phyloP scores from a whole-genome alignment of 148 eudicot species.

The Rhododendron molle region DNA sequence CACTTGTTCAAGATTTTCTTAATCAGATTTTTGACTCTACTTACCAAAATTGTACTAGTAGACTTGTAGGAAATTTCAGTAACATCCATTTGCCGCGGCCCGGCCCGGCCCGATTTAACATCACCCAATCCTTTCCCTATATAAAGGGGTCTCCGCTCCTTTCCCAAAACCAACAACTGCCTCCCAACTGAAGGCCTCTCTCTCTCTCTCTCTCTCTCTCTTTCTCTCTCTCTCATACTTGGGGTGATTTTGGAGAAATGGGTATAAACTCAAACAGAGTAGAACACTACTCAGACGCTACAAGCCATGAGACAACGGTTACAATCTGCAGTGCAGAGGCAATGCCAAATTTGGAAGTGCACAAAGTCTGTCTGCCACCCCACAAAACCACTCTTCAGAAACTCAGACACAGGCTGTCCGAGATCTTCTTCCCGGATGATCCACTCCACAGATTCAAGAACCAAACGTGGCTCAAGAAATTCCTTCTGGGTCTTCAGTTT shows the following conservation, averaged over 20 bases:
- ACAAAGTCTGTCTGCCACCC: constrained; percentile 75
- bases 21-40: not conserved
- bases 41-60: not conserved
- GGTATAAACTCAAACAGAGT: constrained; percentile 61
- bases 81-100: not conserved
- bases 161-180: not conserved
- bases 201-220: not conserved
- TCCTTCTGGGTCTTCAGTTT: constrained; percentile 59
- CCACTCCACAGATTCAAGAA: constrained; percentile 78
- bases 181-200: not conserved
- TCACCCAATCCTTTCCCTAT: not conserved
- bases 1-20: not conserved
- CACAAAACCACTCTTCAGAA: constrained; percentile 48
- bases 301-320: constrained; percentile 10
- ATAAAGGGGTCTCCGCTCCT: not conserved
- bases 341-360: constrained; percentile 36
- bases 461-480: constrained; percentile 45
- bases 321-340: constrained; percentile 8
- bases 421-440: constrained; percentile 85
- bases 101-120: not conserved
- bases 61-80: not conserved
- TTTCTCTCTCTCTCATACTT: not conserved
- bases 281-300: constrained; percentile 49
- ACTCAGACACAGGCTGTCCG: constrained; percentile 50
- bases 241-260: constrained; percentile 15